phyloP scores from a whole-genome alignment of 1,139 yeast species.

The Arxiozyma slooffiae region DNA sequence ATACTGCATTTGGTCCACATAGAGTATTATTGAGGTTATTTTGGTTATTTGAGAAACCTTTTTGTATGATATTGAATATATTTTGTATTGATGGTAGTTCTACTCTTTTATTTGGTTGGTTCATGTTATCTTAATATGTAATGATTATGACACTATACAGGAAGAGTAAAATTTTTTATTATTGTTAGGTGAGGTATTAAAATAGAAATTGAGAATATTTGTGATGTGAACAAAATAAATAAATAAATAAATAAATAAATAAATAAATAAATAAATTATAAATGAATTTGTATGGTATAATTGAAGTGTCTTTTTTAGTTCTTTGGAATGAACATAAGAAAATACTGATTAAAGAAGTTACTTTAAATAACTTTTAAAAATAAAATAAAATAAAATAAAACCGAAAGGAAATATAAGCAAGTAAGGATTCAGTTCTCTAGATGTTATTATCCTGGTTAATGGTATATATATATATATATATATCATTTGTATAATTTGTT shows the following conservation, averaged over 20 bases:
- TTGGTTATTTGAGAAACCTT: conserved; percentile 1
- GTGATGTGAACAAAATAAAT: background rate
- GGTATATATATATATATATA: too few species aligned
- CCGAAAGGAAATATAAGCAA: too few species aligned
- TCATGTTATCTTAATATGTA: background rate
- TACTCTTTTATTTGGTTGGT: conserved; percentile 3
- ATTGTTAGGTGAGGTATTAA: background rate
- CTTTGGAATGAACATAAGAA: too few species aligned
- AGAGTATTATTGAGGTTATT: background rate
- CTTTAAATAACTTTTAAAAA: too few species aligned
- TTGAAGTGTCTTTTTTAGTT: too few species aligned
- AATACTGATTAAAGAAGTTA: too few species aligned
- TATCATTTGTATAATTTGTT: background rate
- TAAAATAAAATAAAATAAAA: too few species aligned
- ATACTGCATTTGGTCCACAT: background rate
- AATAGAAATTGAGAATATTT: background rate
- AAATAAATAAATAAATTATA: too few species aligned
- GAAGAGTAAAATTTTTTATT: background rate
- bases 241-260: too few species aligned
- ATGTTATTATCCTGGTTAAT: too few species aligned
- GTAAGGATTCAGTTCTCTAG: too few species aligned
- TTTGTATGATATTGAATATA: conserved; percentile 7
- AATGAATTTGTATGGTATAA: too few species aligned
- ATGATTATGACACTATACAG: background rate
- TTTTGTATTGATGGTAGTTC: conserved; percentile 10